Evolutionary conservation across 208 protist species (phyloP), one percentile per base, ranked within the genome.

Genomic region (Crithidia expoeki): DNA sequence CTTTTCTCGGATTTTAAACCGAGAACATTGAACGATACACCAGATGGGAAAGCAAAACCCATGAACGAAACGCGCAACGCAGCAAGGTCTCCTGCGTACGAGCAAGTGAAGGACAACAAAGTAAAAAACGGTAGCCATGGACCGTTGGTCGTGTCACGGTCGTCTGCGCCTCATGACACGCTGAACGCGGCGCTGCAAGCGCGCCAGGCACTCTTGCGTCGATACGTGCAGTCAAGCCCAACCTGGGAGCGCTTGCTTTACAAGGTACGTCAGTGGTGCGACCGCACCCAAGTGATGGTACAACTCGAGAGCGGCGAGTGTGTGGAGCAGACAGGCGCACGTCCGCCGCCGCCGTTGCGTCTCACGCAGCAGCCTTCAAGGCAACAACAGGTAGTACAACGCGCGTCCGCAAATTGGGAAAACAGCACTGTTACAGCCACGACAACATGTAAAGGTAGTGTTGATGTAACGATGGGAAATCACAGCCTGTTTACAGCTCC

Each of bases 221-320:
- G 63, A 17, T 69, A 73, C 38, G 58, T 73, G 16, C 61, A 69
- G 33, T 34, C 36, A 19, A 42, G 68, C 23, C 74, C 84, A 2
- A 58, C 52, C 46, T 66, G 77, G 55, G 72, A 79, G 34, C 73
- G 72, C 21, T 64, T 80, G 57, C 63, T 72, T 33, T 74, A 79
- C 57, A 64, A 74, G 36, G 79, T 86, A 40, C 67, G 67, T 0
- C 80, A 90, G 79, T 90, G 84, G 84, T 81, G 76, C 42, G 84
- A 90, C 50, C 76, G 84, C 30, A 74, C 69, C 14, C 62, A 59
- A 17, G 55, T 85, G 21, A 76, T 74, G 60, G 59, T 78, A 4
- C 77, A 61, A 38, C 51, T 73, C 21, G 70, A 76, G 17, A 71
- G 65, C 21, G 72, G 72, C 28, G 63, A 56, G 44, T 76, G 72